Base-by-base conservation (phyloP, 2,329 filamentous ascomycete species). In the Grosmannia clavigera region DNA sequence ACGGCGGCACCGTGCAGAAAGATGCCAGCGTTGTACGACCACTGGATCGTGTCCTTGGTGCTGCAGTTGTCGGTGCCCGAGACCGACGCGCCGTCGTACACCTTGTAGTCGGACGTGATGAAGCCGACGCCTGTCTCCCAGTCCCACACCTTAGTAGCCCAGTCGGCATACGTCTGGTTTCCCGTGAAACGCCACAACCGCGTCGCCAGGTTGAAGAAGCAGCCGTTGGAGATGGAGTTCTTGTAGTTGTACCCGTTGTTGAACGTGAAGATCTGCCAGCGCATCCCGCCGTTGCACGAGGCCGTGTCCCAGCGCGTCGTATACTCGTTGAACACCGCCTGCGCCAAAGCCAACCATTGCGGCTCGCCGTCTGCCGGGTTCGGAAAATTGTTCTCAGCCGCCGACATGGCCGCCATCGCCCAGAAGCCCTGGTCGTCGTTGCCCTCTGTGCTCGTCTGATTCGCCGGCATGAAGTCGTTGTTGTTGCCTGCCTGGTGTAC, bases 351-450 rank as follows among this genome's bases (percentile, higher is more conserved):
- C n/a, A 94, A 78, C 88, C 88, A 95, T 63, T 87, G 84, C 0
- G 87, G 83, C 58, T 84, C 69, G 61, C 79, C 80, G 0, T 75
- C 64, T 0, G 81, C 78, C 5, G 87, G 85, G 66, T 90, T 80
- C 1, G 86, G 85, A 67, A 87, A 92, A 64, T 84, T 84, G 67
- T 85, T 82, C 72, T 95, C 90, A 46, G 87, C 86, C 2, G 90
- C 90, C 11, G 82, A 81, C 78, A 95, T 87, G 62, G 86, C 87
- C 1, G 89, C 83, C 76, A 94, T 80, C n/a, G 82, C 88, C 90
- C 90, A 95, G 73, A 94, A 92, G 6, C 87, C 85, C 70, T 90
- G 87, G 66, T 90, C 87, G 64, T 90, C 87, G 71, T 89, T 90
- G 64, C 86, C 86, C 63, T 80, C 71, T 2, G 78, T 79, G 55